Conservation (phyloP, 2,329 filamentous ascomycete genomes). For the Colletotrichum liaoningense region DNA sequence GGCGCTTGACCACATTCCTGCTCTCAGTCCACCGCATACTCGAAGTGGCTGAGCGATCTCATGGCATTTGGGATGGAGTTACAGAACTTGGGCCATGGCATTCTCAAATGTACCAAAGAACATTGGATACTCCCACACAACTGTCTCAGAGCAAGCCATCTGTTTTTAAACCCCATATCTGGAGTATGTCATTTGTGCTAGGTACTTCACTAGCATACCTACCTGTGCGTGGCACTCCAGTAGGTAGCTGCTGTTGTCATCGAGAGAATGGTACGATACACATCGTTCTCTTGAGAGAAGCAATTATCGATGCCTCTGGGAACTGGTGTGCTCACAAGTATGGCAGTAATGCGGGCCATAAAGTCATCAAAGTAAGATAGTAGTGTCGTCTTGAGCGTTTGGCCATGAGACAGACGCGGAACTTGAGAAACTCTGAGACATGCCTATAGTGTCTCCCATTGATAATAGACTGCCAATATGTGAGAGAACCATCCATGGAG, state of each 20-base stretch:
- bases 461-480: background rate
- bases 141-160: background rate
- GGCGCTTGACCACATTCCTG: background rate
- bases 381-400: background rate
- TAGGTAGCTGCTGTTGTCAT: background rate
- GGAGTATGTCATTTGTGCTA: background rate
- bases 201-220: background rate
- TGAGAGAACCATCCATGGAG: background rate
- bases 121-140: background rate
- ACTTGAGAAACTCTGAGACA: background rate
- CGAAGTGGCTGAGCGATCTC: background rate
- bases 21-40: background rate
- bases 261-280: background rate
- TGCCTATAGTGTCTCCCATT: background rate
- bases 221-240: background rate
- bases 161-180: background rate
- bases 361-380: background rate
- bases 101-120: background rate
- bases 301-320: background rate
- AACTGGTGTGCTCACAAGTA: background rate
- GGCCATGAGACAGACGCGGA: background rate
- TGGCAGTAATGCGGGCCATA: background rate
- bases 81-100: background rate
- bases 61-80: background rate
- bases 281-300: background rate